Conservation (phyloP, 768 basidiomycete species). For the Collybia mongolica region DNA sequence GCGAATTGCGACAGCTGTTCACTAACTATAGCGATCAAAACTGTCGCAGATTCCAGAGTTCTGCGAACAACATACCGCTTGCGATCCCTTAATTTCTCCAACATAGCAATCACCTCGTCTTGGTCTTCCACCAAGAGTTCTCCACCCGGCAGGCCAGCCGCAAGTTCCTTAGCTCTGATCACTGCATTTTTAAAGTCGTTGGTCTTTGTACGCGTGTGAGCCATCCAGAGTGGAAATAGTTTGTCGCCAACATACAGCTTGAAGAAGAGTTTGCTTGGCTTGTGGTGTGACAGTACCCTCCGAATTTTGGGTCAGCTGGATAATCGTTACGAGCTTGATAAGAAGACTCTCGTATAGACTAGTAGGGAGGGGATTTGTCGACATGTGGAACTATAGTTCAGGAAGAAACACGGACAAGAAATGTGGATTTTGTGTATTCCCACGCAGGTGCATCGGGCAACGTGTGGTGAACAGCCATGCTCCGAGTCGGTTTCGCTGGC, state of each 20-base stretch:
- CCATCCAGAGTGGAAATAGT: too few relatives aligned
- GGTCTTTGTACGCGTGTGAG: constrained; percentile 40
- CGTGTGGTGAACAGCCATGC: too few relatives aligned
- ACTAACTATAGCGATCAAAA: constrained; percentile 26
- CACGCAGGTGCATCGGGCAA: too few relatives aligned
- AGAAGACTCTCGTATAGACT: constrained; percentile 56
- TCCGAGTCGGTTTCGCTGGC: too few relatives aligned
- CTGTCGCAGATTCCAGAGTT: too few relatives aligned
- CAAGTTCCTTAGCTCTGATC: constrained; percentile 57
- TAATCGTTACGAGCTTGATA: constrained; percentile 55
- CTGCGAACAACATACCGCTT: constrained; percentile 46
- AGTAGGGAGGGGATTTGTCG: constrained; percentile 38
- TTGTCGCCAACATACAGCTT: constrained; percentile 45
- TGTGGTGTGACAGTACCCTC: constrained; percentile 55
- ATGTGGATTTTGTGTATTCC: too few relatives aligned
- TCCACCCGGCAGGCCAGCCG: constrained; percentile 63
- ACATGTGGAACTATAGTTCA: constrained; percentile 15
- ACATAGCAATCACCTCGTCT: constrained; percentile 67
- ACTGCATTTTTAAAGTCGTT: constrained; percentile 67
- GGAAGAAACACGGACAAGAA: too few relatives aligned
- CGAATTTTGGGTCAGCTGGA: constrained; percentile 58
- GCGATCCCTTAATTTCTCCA: constrained; percentile 59
- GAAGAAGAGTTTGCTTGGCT: constrained; percentile 64
- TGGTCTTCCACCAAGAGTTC: constrained; percentile 70
- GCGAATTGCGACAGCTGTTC: constrained; percentile 56